phyloP scores from a whole-genome alignment of 2,329 filamentous ascomycete species.

The Leptosphaerulina australis region DNA sequence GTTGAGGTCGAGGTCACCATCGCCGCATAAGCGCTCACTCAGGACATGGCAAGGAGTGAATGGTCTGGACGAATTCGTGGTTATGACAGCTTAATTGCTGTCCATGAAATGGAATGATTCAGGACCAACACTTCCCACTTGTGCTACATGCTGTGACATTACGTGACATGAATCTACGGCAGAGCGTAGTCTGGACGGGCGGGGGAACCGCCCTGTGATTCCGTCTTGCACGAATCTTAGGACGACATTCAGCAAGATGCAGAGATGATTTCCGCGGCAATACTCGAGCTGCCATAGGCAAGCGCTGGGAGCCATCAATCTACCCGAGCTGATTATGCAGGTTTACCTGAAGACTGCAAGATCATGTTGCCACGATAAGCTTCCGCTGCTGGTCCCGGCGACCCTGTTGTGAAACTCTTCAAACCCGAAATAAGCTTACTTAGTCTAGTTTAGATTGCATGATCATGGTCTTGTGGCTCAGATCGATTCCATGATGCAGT shows the following conservation, averaged over 20 bases:
- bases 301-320: not conserved
- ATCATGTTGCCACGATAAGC: not conserved
- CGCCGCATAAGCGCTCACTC: constrained; percentile 66
- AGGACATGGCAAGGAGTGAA: constrained; percentile 25
- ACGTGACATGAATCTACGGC: not conserved
- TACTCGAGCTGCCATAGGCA: not conserved
- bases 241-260: too few species aligned
- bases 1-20: constrained; percentile 94
- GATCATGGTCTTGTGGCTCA: not conserved
- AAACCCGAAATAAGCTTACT: not conserved
- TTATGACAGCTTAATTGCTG: constrained; percentile 35
- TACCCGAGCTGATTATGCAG: not conserved
- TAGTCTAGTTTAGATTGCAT: not conserved
- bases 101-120: constrained; percentile 34
- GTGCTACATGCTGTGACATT: not conserved
- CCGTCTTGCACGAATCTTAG: too few species aligned
- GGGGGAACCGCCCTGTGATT: too few species aligned
- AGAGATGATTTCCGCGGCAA: too few species aligned
- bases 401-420: not conserved
- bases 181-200: not conserved
- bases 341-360: not conserved
- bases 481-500: not conserved
- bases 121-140: constrained; percentile 12
- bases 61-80: constrained; percentile 32
- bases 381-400: not conserved